These are phyloP conservation scores for Melocanna baccifera DNA, from an alignment of 176 grass and related monocot genomes.

Conservation along the genomic window DNA sequence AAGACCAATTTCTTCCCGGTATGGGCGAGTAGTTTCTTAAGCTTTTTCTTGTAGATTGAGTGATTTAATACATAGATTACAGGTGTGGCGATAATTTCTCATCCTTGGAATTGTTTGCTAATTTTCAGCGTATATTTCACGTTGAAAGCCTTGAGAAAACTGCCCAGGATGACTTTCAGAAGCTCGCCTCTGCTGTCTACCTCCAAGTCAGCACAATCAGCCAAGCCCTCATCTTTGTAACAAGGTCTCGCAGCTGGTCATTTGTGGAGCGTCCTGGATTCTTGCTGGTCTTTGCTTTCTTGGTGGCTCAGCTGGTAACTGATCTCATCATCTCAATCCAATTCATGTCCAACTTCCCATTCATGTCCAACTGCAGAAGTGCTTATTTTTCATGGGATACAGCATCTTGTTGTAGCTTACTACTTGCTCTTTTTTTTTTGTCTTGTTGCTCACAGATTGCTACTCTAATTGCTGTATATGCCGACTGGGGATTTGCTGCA, in stretches of 20 bases:
- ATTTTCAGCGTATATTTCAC: slow-evolving; percentile 63
- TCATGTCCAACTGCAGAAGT: background rate
- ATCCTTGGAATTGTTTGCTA: slow-evolving; percentile 21
- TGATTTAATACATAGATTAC: background rate
- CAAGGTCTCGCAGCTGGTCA: slow-evolving; percentile 85
- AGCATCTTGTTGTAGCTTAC: background rate
- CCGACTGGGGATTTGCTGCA: slow-evolving; percentile 63
- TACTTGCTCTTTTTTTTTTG: background rate
- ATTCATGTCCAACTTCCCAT: background rate
- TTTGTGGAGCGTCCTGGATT: slow-evolving; percentile 84
- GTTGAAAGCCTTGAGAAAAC: slow-evolving; percentile 87
- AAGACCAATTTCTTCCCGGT: slow-evolving; percentile 89
- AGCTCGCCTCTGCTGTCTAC: slow-evolving; percentile 86
- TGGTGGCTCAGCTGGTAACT: slow-evolving; percentile 74
- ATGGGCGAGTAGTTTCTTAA: slow-evolving; percentile 1
- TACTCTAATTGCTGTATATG: slow-evolving; percentile 79
- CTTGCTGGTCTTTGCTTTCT: slow-evolving; percentile 72
- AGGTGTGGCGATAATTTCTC: background rate
- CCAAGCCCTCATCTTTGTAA: slow-evolving; percentile 90
- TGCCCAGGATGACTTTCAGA: slow-evolving; percentile 74
- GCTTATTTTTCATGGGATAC: background rate
- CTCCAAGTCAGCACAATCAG: slow-evolving; percentile 94
- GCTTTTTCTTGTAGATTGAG: background rate
- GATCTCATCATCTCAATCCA: background rate
- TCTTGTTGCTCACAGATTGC: slow-evolving; percentile 55